These are phyloP conservation scores for Purpureocillium takamizusanense DNA, from an alignment of 2,329 filamentous ascomycete genomes.

Conservation along the genomic window DNA sequence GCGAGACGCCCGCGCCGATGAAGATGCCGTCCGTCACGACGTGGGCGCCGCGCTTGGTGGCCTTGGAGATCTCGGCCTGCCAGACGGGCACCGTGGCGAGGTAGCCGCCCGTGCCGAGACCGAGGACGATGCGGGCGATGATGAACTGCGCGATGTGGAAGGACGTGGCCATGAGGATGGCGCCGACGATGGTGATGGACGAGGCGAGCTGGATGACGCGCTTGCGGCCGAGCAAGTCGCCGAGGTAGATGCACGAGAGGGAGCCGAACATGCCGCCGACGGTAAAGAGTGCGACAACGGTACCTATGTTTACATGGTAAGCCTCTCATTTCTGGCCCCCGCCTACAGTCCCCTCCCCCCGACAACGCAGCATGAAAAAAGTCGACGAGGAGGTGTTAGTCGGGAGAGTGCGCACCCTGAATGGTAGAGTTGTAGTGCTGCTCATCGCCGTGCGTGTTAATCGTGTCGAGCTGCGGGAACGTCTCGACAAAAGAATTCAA, in stretches of 20 bases:
- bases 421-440: slow-evolving; percentile 34
- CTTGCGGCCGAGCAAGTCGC: slow-evolving; percentile 49
- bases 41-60: slow-evolving; percentile 38
- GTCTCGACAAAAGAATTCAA: slow-evolving; percentile 47
- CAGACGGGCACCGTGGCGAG: slow-evolving; percentile 44
- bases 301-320: neutral
- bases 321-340: no score
- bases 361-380: neutral
- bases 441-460: slow-evolving; percentile 32
- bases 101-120: slow-evolving; percentile 42
- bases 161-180: slow-evolving; percentile 43
- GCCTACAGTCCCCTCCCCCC: no score
- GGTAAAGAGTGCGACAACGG: slow-evolving; percentile 40
- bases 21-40: slow-evolving; percentile 40
- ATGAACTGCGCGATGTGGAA: slow-evolving; percentile 24
- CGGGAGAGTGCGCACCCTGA: slow-evolving; percentile 18
- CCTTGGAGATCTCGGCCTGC: slow-evolving; percentile 41
- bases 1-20: slow-evolving; percentile 22
- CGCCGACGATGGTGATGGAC: slow-evolving; percentile 40
- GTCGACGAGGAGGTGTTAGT: neutral
- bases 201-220: slow-evolving; percentile 45
- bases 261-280: slow-evolving; percentile 50
- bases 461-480: slow-evolving; percentile 39
- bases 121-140: slow-evolving; percentile 40
- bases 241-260: slow-evolving; percentile 29